Evolutionary conservation across 176 grass and related monocot species (phyloP), one percentile per base, ranked within the genome.

Genomic region (Ananas comosus): DNA sequence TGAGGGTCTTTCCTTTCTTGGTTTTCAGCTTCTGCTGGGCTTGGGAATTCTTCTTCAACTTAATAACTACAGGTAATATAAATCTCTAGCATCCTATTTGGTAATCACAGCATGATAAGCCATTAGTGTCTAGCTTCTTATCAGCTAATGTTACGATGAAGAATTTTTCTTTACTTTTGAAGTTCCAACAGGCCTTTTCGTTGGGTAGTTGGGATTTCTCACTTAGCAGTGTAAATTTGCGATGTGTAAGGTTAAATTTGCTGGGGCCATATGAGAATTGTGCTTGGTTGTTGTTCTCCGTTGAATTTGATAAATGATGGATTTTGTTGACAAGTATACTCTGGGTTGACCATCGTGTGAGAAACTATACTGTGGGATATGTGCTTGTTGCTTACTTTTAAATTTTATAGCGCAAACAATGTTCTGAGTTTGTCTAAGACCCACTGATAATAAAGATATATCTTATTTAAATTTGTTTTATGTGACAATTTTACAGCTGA

Each of bases 41-140:
- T 80, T 96, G 53, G 81, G 81, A 70, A 87, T 96, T 85, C 88
- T 91, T 82, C 86, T 91, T 28, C 83, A 91, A 73, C 84, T 96
- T 16, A 96, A 96, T 63, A 48, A 80, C 53, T 91, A 81, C 12
- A 96, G 92, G 92, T 96, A 68, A 57, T 50, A 51, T 70, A 12
- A 1, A 25, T 70, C 3, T 50, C 13, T 7, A 10, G 7, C 23
- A 22, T 63, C 25, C 11, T 65, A 19, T 18, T 59, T 17, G 2
- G 9, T 4, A 66, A 6, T 12, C 19, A 52, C n/a, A 8, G 2
- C 6, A 50, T 21, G 49, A 13, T 27, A 17, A 25, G 51, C 13
- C 11, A 19, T 18, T 70, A 13, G 13, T 70, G 13, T 66, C 2
- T 66, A 66, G 23, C 27, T 66, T 59, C 54, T 59, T 19, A 59